Conservation (phyloP, 1,284 basidiomycete genomes). For the Dichomitus squalens region DNA sequence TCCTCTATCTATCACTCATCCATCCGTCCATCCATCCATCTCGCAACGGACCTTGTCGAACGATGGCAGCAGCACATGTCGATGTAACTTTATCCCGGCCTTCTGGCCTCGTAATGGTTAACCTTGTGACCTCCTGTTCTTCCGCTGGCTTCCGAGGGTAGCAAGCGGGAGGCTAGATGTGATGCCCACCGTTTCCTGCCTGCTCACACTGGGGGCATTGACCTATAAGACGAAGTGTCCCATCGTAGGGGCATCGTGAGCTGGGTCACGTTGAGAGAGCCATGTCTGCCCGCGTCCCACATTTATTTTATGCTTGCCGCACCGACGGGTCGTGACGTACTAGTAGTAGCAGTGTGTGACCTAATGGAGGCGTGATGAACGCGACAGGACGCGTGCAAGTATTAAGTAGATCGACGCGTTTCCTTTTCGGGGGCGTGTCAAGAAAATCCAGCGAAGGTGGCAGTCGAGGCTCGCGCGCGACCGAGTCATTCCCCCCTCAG, state of each 20-base stretch:
- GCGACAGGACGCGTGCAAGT: slow-evolving; percentile 14
- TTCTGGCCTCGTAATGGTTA: slow-evolving; percentile 10
- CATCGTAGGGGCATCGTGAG: no score
- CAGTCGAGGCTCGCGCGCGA: not conserved
- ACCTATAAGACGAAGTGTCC: no score
- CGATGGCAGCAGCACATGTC: slow-evolving; percentile 9
- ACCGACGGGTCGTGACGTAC: no score
- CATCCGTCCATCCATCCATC: slow-evolving; percentile 3
- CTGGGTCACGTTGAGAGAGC: no score
- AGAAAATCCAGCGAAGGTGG: slow-evolving; percentile 8
- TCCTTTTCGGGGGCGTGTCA: slow-evolving; percentile 7
- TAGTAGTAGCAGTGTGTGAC: slow-evolving; percentile 7
- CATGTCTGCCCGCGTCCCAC: no score
- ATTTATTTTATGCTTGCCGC: no score
- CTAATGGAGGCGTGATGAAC: slow-evolving; percentile 13
- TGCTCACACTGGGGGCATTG: no score
- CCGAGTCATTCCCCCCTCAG: slow-evolving; percentile 14
- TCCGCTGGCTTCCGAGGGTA: no score
- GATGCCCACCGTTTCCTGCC: no score
- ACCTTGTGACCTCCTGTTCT: no score
- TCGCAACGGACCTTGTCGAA: slow-evolving; percentile 13
- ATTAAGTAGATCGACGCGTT: not conserved
- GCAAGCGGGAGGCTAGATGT: no score
- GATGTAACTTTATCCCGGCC: slow-evolving; percentile 15
- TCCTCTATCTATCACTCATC: not conserved